Conservation (phyloP, 1,284 basidiomycete species). For the Leccinum solheimii region DNA sequence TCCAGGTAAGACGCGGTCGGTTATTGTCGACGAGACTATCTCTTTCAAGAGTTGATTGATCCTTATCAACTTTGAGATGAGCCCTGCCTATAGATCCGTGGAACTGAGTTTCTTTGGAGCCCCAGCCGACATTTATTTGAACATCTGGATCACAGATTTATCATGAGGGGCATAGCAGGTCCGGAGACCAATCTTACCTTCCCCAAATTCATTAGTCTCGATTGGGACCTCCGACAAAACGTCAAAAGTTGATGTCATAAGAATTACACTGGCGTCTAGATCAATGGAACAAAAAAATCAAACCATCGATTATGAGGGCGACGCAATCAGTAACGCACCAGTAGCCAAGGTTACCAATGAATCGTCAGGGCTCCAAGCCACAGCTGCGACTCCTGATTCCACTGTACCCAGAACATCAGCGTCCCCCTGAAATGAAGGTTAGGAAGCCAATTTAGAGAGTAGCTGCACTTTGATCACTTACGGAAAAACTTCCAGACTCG, state of each 20-base stretch:
- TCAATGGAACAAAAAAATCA: background rate
- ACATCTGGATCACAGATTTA: constrained; percentile 53
- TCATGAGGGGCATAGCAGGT: constrained; percentile 11
- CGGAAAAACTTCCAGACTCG: constrained; percentile 45
- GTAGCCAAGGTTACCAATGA: constrained; percentile 80
- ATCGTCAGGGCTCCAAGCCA: constrained; percentile 91
- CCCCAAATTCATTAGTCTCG: constrained; percentile 78
- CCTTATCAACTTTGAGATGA: constrained; percentile 55
- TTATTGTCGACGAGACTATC: constrained; percentile 73
- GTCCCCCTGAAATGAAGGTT: constrained; percentile 20
- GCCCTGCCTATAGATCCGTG: constrained; percentile 94
- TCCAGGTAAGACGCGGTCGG: constrained; percentile 82
- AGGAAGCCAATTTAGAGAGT: background rate
- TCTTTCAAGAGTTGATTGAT: constrained; percentile 40
- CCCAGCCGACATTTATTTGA: constrained; percentile 97
- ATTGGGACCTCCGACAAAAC: constrained; percentile 80
- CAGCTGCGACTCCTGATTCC: constrained; percentile 81
- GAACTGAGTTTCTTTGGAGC: constrained; percentile 96
- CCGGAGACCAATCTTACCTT: constrained; percentile 51
- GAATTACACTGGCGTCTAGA: constrained; percentile 71
- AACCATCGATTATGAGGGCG: background rate
- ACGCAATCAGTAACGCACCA: constrained; percentile 45
- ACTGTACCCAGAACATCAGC: constrained; percentile 83
- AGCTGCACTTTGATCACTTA: constrained; percentile 27
- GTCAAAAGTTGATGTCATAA: constrained; percentile 91